Evolutionary conservation across 371 early-diverging fungal genomes (phyloP).

Genomic region (Mortierella polycephala): DNA sequence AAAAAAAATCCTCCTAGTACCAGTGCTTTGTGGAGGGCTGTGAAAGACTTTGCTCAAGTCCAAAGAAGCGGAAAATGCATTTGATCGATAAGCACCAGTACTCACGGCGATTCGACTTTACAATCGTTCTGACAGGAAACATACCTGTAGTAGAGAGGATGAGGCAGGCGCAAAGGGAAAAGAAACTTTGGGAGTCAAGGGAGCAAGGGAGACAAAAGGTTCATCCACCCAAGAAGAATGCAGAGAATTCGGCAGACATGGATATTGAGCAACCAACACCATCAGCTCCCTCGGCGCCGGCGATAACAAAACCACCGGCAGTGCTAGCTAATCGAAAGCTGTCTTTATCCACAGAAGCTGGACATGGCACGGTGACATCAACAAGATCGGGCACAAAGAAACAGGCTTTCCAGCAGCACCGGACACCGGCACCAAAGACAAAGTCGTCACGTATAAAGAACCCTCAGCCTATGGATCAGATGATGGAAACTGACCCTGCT

Average conservation of each 20-base stretch:
- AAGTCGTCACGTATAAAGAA: neutral
- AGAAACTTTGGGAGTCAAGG: constrained; percentile 11
- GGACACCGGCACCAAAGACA: neutral
- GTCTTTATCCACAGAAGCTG: neutral
- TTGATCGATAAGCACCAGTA: constrained; percentile 75
- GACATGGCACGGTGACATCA: neutral
- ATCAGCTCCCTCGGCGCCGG: neutral
- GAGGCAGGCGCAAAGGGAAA: constrained; percentile 6
- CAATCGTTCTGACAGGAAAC: constrained; percentile 65
- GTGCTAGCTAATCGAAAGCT: neutral
- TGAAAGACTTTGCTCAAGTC: constrained; percentile 57
- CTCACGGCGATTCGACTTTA: constrained; percentile 73
- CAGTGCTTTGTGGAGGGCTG: constrained; percentile 80
- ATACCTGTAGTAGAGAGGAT: constrained; percentile 55
- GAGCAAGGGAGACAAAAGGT: constrained; percentile 13
- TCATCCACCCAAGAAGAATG: neutral
- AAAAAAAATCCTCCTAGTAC: constrained; percentile 56
- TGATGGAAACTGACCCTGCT: constrained; percentile 11
- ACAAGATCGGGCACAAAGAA: constrained; percentile 13
- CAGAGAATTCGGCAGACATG: constrained; percentile 10
- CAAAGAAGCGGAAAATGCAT: constrained; percentile 69
- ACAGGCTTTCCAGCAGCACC: constrained; percentile 28
- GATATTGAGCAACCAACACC: constrained; percentile 14
- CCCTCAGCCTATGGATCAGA: neutral
- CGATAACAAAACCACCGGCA: neutral